phyloP scores from a whole-genome alignment of 345 rosid species.

The Syzygium grande region DNA sequence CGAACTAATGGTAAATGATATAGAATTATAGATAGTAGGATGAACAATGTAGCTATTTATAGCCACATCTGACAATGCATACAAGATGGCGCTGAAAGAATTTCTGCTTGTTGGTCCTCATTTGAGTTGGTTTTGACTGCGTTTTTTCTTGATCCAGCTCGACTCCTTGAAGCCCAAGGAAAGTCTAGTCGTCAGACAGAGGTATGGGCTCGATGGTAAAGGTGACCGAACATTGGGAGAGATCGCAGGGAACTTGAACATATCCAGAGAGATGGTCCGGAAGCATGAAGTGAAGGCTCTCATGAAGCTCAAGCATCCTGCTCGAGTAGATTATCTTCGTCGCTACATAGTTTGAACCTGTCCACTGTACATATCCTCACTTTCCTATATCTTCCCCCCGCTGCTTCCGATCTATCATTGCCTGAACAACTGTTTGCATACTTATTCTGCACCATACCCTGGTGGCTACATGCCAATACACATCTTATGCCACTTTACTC shows the following conservation, averaged over 20 bases:
- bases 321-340: slow-evolving; percentile 79
- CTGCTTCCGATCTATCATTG: not conserved
- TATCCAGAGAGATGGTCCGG: slow-evolving; percentile 97
- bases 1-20: not conserved
- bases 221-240: slow-evolving; percentile 90
- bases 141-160: not conserved
- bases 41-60: not conserved
- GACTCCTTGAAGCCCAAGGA: slow-evolving; percentile 38
- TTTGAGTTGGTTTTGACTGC: not conserved
- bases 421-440: not conserved
- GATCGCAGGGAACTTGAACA: slow-evolving; percentile 85
- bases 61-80: not conserved
- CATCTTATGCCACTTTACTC: not conserved
- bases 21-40: not conserved
- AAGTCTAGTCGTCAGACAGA: slow-evolving; percentile 85
- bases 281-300: slow-evolving; percentile 93
- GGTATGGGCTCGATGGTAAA: slow-evolving; percentile 92
- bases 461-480: not conserved
- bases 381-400: not conserved
- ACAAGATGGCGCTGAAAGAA: not conserved
- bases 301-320: slow-evolving; percentile 96
- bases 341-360: slow-evolving; percentile 46
- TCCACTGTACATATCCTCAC: not conserved
- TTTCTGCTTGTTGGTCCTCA: not conserved
- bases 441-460: not conserved